phyloP scores from a whole-genome alignment of 192 early-diverging fungal species.

The Backusella parvicylindrica region DNA sequence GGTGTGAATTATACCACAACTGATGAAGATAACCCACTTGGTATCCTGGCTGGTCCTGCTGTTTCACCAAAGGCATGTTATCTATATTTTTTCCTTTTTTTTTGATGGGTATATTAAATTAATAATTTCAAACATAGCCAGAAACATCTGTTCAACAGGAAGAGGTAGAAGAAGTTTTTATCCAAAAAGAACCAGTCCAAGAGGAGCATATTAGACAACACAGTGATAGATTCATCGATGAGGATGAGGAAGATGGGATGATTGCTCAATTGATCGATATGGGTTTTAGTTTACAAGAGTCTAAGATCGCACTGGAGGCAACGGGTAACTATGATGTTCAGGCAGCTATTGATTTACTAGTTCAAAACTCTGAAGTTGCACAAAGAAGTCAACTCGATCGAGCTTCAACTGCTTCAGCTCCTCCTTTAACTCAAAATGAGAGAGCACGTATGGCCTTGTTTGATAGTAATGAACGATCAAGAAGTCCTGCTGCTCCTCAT shows the following conservation, averaged over 20 bases:
- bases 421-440: background rate
- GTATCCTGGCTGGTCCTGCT: slow-evolving; percentile 26
- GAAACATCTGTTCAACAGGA: background rate
- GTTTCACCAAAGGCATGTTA: background rate
- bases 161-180: background rate
- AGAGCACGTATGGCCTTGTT: slow-evolving; percentile 5
- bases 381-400: background rate
- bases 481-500: background rate
- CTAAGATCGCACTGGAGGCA: slow-evolving; percentile 66
- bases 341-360: slow-evolving; percentile 46
- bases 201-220: background rate
- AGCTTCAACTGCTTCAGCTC: background rate
- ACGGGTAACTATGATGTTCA: slow-evolving; percentile 60
- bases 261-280: slow-evolving; percentile 77
- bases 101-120: background rate
- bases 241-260: slow-evolving; percentile 34
- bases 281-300: slow-evolving; percentile 70
- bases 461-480: background rate
- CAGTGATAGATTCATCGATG: background rate
- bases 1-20: background rate
- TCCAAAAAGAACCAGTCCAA: background rate
- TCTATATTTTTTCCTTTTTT: background rate
- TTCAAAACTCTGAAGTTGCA: slow-evolving; percentile 24
- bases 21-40: slow-evolving; percentile 30
- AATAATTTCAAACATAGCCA: background rate